A percentile compares a stretch with the other conserved stretches of the same genome.
Conservation (phyloP, 1,139 yeast species). For the Waltiozyma sp. region DNA sequence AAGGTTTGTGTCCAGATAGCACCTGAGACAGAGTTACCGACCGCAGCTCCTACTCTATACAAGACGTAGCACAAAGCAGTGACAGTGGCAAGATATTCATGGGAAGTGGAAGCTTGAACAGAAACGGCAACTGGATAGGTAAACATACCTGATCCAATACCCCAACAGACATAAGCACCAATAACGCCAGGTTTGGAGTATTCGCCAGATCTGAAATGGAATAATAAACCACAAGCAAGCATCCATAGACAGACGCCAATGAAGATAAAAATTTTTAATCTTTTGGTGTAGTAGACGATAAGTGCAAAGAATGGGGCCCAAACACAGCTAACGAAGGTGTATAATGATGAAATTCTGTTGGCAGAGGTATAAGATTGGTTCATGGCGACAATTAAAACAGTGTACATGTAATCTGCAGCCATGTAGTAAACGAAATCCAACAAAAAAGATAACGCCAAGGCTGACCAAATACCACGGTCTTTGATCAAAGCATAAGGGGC, state of each 20-base stretch:
- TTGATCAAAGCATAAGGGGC: constrained; percentile 44
- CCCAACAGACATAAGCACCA: constrained; percentile 56
- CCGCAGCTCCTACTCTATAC: constrained; percentile 51
- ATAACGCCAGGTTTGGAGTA: constrained; percentile 46
- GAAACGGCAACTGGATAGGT: constrained; percentile 59
- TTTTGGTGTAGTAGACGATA: constrained; percentile 36
- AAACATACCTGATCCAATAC: constrained; percentile 65
- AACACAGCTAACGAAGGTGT: constrained; percentile 54
- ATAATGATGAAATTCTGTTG: constrained; percentile 50
- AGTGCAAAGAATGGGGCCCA: constrained; percentile 52
- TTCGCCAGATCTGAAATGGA: constrained; percentile 44
- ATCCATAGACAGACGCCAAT: constrained; percentile 47
- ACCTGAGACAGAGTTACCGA: constrained; percentile 40
- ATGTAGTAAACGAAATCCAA: constrained; percentile 47
- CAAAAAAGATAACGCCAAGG: constrained; percentile 30
- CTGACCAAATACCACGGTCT: constrained; percentile 63
- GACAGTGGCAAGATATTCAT: constrained; percentile 55
- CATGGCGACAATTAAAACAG: constrained; percentile 54
- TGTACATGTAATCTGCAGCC: constrained; percentile 59
- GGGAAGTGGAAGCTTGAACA: constrained; percentile 49
- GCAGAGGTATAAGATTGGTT: constrained; percentile 49
- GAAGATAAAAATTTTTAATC: constrained; percentile 50
- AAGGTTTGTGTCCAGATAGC: constrained; percentile 52
- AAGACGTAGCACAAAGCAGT: constrained; percentile 44
- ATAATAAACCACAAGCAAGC: constrained; percentile 46